A percentile compares a stretch with the other conserved stretches of the same genome.
phyloP scores from a whole-genome alignment of 805 yeast genomes.

The Metschnikowia koreensis region DNA sequence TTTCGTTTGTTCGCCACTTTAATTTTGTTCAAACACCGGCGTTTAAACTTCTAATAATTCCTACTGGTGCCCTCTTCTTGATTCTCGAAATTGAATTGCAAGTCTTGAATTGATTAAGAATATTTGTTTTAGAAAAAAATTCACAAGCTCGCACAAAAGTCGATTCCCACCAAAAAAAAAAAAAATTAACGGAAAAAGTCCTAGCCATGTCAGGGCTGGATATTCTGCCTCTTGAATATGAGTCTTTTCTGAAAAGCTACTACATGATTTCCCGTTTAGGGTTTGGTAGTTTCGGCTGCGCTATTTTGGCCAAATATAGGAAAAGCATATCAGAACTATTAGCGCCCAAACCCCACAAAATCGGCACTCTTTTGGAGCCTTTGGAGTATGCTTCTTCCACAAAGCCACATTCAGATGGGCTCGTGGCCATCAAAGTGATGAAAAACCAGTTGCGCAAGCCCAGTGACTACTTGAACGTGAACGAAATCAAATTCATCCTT shows the following conservation, averaged over 20 bases:
- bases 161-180: neutral
- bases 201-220: constrained; percentile 5
- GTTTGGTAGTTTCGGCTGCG: constrained; percentile 74
- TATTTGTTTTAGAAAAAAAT: neutral
- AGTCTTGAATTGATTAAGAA: neutral
- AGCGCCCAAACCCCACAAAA: constrained; percentile 16
- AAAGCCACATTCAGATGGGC: constrained; percentile 24
- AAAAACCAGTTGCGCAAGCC: constrained; percentile 34
- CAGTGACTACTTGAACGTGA: constrained; percentile 40
- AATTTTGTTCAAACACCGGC: neutral
- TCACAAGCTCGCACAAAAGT: neutral
- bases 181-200: neutral
- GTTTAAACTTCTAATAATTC: neutral
- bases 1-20: no score
- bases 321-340: constrained; percentile 20
- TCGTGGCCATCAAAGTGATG: constrained; percentile 81
- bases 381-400: constrained; percentile 20
- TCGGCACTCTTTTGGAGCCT: constrained; percentile 54
- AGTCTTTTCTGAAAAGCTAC: constrained; percentile 32
- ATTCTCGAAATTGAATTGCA: neutral
- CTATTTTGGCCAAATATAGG: constrained; percentile 57
- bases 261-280: constrained; percentile 57
- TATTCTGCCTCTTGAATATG: constrained; percentile 12
- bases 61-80: neutral
- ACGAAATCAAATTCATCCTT: constrained; percentile 66